Base-by-base conservation (phyloP, 371 early-diverging fungal genomes). In the Dinochytrium kinnereticum region DNA sequence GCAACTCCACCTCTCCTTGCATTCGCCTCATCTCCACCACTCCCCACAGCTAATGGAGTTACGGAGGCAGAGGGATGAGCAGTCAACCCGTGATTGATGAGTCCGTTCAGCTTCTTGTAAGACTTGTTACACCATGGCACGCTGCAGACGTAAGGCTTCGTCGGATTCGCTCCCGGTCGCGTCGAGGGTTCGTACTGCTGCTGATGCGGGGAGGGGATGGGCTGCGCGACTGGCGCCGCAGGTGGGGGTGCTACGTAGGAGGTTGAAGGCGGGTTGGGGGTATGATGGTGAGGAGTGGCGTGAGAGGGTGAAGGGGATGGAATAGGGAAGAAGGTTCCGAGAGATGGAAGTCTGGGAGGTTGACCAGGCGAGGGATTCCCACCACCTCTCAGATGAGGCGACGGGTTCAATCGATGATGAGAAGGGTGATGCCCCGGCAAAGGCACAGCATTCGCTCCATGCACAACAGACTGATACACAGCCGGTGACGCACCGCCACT, bases 81-180 rank as follows among this genome's bases (percentile, higher is more conserved):
- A 28, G 68, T 71, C 33, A 79, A 78, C 15, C 70, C 68, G 66
- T 81, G 82, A 49, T 73, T 71, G 28, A 81, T 68, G 10, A 81
- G 70, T 3, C 82, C 82, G 57, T 79, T 77, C 7, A 76, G 69
- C 61, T 79, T 78, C 37, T 79, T 81, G 76, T 81, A 81, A 2
- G 65, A 26, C 30, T 76, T 72, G 19, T 49, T 44, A 71, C 81
- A 81, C 30, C 34, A 59, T 5, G 38, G 69, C 5, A 74, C 50
- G 19, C 49, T 59, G 61, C 74, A 74, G 28, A 59, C 61, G 37
- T 44, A 74, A 26, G 74, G 74, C 24, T 61, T 61, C 7, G 5
- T 10, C 36, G 61, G 36, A 44, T 44, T 44, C 44, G 44, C 7
- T 19, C 44, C 44, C 44, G 19, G n/a, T n/a, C n/a, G n/a, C n/a